Conservation (phyloP, 306 rosid species). For the Gastrolobium villosum region DNA sequence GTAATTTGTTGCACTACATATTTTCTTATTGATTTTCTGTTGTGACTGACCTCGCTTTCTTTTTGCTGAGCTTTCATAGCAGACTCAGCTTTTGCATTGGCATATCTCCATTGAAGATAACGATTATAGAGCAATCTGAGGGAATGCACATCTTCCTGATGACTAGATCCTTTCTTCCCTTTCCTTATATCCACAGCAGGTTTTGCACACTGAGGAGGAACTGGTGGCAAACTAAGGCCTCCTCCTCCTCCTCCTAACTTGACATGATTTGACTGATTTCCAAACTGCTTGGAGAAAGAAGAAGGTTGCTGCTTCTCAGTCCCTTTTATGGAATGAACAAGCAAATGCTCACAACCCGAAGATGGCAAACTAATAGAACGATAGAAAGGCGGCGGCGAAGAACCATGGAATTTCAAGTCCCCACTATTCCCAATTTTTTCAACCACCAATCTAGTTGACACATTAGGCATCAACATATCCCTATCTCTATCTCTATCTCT, state of each 20-base stretch:
- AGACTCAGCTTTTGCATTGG: slow-evolving; percentile 70
- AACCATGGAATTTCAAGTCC: slow-evolving; percentile 54
- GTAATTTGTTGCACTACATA: background rate
- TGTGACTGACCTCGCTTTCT: slow-evolving; percentile 67
- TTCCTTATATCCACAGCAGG: slow-evolving; percentile 57
- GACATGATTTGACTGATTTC: slow-evolving; percentile 41
- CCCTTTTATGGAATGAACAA: slow-evolving; percentile 48
- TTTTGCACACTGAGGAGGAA: slow-evolving; percentile 66
- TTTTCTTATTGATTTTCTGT: too few relatives aligned
- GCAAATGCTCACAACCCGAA: slow-evolving; percentile 48
- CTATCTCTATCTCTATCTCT: background rate
- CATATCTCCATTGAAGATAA: slow-evolving; percentile 79
- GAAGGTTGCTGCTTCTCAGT: slow-evolving; percentile 52
- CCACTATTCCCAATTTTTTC: slow-evolving; percentile 57
- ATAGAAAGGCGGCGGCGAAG: slow-evolving; percentile 60
- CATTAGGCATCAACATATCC: slow-evolving; percentile 54
- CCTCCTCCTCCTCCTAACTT: slow-evolving; percentile 47
- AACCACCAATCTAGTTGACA: slow-evolving; percentile 54
- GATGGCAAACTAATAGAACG: slow-evolving; percentile 60
- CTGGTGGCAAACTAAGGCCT: slow-evolving; percentile 72
- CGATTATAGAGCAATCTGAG: slow-evolving; percentile 75
- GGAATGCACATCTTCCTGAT: slow-evolving; percentile 69
- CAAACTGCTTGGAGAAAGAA: slow-evolving; percentile 49
- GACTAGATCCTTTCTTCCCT: slow-evolving; percentile 71
- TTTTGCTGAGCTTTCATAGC: slow-evolving; percentile 63